These are phyloP conservation scores for Rhodotorula toruloides DNA, from an alignment of 768 basidiomycete genomes.

Conservation along the genomic window DNA sequence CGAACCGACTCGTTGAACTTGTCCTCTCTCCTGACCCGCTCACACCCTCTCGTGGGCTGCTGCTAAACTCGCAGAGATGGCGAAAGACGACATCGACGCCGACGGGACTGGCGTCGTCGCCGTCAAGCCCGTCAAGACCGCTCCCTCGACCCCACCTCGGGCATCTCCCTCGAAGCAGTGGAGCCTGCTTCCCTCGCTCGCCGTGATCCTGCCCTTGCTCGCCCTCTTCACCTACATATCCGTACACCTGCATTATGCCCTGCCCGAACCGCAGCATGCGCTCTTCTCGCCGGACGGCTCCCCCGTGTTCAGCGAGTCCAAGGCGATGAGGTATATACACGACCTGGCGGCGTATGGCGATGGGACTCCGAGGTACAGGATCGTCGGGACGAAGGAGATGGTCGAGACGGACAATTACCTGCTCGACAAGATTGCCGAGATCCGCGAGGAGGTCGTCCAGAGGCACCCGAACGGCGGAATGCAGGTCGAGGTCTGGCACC, in stretches of 20 bases:
- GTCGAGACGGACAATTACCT: conserved; percentile 79
- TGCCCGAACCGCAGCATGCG: conserved; percentile 16
- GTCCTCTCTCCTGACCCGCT: too few species aligned
- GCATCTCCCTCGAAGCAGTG: neutral
- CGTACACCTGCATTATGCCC: conserved; percentile 26
- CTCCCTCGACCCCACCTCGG: neutral
- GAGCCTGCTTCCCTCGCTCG: conserved; percentile 9
- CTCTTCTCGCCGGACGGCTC: conserved; percentile 12
- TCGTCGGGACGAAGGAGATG: conserved; percentile 80
- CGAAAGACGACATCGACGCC: too few species aligned
- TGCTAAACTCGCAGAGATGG: too few species aligned
- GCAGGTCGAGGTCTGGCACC: conserved; percentile 85
- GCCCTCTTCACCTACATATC: conserved; percentile 16
- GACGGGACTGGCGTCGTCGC: neutral
- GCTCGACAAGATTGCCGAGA: conserved; percentile 58
- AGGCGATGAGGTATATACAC: conserved; percentile 39
- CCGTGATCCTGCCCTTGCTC: conserved; percentile 24
- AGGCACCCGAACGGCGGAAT: conserved; percentile 50
- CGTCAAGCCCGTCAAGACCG: neutral
- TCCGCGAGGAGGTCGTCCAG: conserved; percentile 58
- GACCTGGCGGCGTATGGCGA: conserved; percentile 50
- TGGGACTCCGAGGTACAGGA: conserved; percentile 74
- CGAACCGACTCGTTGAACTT: too few species aligned
- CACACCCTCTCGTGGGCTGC: too few species aligned
- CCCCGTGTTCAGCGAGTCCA: conserved; percentile 35